phyloP scores from a whole-genome alignment of 306 rosid genomes.

The Alnus rubra region DNA sequence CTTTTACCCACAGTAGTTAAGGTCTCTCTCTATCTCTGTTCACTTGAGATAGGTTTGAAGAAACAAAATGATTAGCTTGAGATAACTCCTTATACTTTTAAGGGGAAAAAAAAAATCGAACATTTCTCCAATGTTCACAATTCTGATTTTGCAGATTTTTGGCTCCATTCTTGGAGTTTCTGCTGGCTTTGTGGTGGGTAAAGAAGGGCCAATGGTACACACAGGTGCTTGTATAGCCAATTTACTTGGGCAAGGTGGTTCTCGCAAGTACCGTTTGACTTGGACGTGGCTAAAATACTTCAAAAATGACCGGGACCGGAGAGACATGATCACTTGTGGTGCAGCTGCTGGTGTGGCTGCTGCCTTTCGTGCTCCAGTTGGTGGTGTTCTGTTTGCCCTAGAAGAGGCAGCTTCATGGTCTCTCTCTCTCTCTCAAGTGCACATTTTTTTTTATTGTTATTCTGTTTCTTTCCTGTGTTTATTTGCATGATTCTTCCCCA shows the following conservation, averaged over 20 bases:
- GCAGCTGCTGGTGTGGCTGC: constrained; percentile 98
- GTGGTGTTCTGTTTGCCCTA: constrained; percentile 93
- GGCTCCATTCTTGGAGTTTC: constrained; percentile 89
- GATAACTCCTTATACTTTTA: neutral
- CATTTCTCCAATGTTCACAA: neutral
- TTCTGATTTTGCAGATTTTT: constrained; percentile 56
- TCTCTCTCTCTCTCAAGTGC: constrained; percentile 18
- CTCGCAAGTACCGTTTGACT: constrained; percentile 69
- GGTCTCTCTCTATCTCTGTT: neutral
- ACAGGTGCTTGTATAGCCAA: constrained; percentile 94
- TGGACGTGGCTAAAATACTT: constrained; percentile 78
- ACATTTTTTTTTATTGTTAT: neutral
- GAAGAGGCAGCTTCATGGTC: constrained; percentile 99
- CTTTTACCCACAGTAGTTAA: neutral
- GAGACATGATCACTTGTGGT: constrained; percentile 94
- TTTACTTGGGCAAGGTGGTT: constrained; percentile 87
- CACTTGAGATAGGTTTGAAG: neutral
- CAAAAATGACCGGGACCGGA: constrained; percentile 86
- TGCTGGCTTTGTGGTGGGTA: constrained; percentile 90
- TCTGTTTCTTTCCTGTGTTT: neutral
- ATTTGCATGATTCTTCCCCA: neutral
- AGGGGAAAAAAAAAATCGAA: neutral
- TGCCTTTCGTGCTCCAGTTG: constrained; percentile 94
- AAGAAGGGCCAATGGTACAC: constrained; percentile 98
- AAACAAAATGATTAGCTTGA: neutral